phyloP scores from a whole-genome alignment of 768 basidiomycete species.

The Lactifluus piperatus region DNA sequence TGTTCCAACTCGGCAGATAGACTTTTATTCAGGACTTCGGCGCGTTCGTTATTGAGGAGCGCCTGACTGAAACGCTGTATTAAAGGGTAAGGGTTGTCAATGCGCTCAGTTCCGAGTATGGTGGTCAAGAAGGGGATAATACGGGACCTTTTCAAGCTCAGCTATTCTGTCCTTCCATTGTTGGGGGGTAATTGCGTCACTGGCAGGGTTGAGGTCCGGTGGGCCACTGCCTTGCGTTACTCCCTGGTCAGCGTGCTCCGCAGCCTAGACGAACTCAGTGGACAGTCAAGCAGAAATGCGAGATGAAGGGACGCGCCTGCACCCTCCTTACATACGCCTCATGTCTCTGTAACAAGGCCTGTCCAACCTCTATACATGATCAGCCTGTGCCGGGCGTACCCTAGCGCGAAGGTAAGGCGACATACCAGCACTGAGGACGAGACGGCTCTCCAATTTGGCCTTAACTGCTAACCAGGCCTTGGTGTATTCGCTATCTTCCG shows the following conservation, averaged over 20 bases:
- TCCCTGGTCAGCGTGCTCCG: constrained; percentile 20
- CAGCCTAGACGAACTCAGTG: not conserved
- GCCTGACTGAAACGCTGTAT: constrained; percentile 68
- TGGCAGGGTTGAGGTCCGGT: constrained; percentile 8
- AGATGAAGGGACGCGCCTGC: constrained; percentile 39
- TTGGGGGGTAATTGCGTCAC: constrained; percentile 15
- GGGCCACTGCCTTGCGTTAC: constrained; percentile 1
- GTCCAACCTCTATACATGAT: constrained; percentile 64
- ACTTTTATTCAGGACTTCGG: constrained; percentile 70
- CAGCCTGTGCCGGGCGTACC: not conserved
- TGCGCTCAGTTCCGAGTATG: constrained; percentile 1
- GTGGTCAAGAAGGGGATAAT: not conserved
- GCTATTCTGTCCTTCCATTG: constrained; percentile 31
- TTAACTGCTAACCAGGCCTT: constrained; percentile 56
- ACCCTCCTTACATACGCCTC: constrained; percentile 76
- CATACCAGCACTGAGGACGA: constrained; percentile 83
- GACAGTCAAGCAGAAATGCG: not conserved
- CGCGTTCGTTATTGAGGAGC: constrained; percentile 70
- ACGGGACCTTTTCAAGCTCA: constrained; percentile 44
- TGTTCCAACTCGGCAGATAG: constrained; percentile 69
- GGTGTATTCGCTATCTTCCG: constrained; percentile 55
- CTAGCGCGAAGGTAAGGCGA: constrained; percentile 10
- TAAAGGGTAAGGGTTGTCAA: constrained; percentile 5
- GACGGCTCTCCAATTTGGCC: constrained; percentile 61
- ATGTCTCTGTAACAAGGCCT: constrained; percentile 77